Percentiles rank a stretch among this genome's conserved stretches.
Conservation (phyloP, 1,284 basidiomycete species). For the Pseudozyma sp. region DNA sequence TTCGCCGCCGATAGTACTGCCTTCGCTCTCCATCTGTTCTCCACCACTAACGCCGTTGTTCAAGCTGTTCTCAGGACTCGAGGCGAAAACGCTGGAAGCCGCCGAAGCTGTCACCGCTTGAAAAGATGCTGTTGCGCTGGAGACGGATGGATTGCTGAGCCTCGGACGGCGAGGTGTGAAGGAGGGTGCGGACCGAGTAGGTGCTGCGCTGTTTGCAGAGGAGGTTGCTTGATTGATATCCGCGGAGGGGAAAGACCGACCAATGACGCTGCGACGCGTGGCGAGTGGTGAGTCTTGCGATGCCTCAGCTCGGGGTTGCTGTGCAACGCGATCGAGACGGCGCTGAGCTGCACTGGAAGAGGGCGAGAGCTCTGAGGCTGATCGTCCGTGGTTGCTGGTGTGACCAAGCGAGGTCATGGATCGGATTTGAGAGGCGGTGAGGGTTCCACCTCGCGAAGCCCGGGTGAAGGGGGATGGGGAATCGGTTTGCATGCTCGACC, state of each 20-base stretch:
- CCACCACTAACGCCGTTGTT: conserved; percentile 11
- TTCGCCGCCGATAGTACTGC: conserved; percentile 20
- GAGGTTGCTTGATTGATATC: conserved; percentile 8
- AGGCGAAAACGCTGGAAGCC: conserved; percentile 21
- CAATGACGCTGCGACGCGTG: conserved; percentile 17
- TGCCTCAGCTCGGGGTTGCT: conserved; percentile 6
- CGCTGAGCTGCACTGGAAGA: conserved; percentile 31
- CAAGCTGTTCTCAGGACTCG: conserved; percentile 34
- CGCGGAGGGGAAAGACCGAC: conserved; percentile 16
- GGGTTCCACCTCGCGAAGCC: conserved; percentile 18
- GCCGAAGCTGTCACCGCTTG: conserved; percentile 23
- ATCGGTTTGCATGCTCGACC: conserved; percentile 17
- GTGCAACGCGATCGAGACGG: conserved; percentile 14
- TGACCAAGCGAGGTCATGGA: conserved; percentile 48
- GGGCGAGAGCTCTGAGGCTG: conserved; percentile 47
- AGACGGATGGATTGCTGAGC: conserved; percentile 53
- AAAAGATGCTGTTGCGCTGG: conserved; percentile 45
- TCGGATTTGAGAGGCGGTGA: conserved; percentile 40
- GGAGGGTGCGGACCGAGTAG: conserved; percentile 11
- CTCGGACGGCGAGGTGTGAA: conserved; percentile 48
- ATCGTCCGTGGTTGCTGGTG: conserved; percentile 29
- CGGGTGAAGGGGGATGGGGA: conserved; percentile 23
- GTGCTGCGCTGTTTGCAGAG: neutral
- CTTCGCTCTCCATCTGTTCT: conserved; percentile 25
- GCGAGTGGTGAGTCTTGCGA: conserved; percentile 26